Conservation (phyloP, 2,329 filamentous ascomycete species). For the Aureobasidium leucospermi region DNA sequence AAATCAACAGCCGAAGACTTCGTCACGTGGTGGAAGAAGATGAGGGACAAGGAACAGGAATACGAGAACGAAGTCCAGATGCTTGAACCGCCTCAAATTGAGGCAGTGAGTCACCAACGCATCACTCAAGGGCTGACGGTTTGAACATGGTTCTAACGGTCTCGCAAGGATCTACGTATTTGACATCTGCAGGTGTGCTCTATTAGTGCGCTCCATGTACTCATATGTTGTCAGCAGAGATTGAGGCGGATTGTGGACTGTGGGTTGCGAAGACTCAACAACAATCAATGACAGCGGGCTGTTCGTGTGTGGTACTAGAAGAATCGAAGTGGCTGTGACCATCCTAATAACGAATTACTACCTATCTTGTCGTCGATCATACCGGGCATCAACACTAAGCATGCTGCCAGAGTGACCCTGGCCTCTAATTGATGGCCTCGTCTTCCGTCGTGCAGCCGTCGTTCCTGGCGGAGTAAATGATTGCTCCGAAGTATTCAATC, state of each 20-base stretch:
- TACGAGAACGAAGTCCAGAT: constrained; percentile 23
- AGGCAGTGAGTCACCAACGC: constrained; percentile 15
- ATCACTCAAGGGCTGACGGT: constrained; percentile 13
- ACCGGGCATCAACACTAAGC: too few species aligned
- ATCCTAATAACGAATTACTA: neutral
- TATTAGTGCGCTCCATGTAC: too few species aligned
- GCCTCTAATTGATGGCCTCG: neutral
- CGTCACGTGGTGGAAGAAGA: constrained; percentile 33
- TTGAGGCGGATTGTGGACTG: too few species aligned
- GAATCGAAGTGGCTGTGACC: neutral
- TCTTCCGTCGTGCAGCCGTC: too few species aligned
- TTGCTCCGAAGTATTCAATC: too few species aligned
- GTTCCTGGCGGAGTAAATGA: too few species aligned
- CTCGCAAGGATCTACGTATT: too few species aligned
- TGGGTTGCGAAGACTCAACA: neutral
- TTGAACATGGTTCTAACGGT: neutral
- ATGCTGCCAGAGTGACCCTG: neutral
- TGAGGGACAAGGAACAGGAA: constrained; percentile 27
- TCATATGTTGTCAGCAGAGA: too few species aligned
- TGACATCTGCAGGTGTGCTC: too few species aligned
- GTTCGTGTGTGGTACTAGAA: neutral
- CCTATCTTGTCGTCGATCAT: neutral
- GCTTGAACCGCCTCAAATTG: constrained; percentile 15
- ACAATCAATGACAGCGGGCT: neutral
- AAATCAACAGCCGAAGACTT: constrained; percentile 27